Evolutionary conservation across 805 yeast species (phyloP).

Genomic region (Kazachstania kunashirensis): DNA sequence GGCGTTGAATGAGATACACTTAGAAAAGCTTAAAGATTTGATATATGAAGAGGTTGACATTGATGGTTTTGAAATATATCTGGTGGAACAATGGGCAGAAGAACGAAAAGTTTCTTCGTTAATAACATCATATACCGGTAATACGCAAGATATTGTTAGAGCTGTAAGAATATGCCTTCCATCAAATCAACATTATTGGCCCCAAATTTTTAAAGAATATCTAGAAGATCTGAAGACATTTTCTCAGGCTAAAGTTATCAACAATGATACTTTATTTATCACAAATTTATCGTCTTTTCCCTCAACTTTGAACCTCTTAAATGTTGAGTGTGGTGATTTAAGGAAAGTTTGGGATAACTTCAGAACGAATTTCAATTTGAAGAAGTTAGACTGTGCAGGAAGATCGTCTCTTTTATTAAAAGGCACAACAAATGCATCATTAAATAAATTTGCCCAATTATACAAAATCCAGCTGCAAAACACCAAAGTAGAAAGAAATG

Average conservation of each 20-base stretch:
- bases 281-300: constrained; percentile 79
- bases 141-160: constrained; percentile 48
- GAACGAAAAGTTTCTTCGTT: constrained; percentile 57
- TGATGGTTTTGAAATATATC: constrained; percentile 76
- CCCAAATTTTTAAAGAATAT: constrained; percentile 42
- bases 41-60: constrained; percentile 40
- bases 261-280: constrained; percentile 56
- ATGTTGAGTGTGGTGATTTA: constrained; percentile 53
- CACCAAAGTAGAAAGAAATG: background rate
- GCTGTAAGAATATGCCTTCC: constrained; percentile 53
- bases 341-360: constrained; percentile 46
- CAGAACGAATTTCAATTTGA: constrained; percentile 65
- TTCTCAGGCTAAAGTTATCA: constrained; percentile 58
- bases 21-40: constrained; percentile 33
- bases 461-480: constrained; percentile 43
- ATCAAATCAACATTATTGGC: constrained; percentile 27
- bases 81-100: constrained; percentile 92
- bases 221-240: constrained; percentile 56
- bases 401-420: constrained; percentile 65
- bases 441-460: constrained; percentile 70
- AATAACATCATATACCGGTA: constrained; percentile 81
- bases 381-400: constrained; percentile 74
- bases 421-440: constrained; percentile 67
- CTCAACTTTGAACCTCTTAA: constrained; percentile 59
- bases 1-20: constrained; percentile 40